phyloP scores from a whole-genome alignment of 2,329 filamentous ascomycete species.

The Cercospora sojina region DNA sequence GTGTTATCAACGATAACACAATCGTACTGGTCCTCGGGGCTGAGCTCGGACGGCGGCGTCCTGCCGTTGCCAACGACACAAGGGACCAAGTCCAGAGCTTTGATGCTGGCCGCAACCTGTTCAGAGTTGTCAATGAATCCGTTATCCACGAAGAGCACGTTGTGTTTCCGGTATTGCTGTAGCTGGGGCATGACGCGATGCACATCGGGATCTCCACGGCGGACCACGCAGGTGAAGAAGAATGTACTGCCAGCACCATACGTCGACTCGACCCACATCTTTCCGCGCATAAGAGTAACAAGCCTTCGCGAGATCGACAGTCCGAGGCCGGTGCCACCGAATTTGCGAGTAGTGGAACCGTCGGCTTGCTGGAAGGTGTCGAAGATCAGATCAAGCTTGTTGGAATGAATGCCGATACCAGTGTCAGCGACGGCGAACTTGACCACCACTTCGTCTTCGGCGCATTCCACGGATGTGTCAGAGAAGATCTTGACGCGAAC shows the following conservation, averaged over 20 bases:
- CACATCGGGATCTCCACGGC: conserved; percentile 76
- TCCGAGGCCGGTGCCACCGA: conserved; percentile 90
- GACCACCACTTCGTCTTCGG: conserved; percentile 79
- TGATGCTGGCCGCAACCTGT: conserved; percentile 76
- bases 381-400: conserved; percentile 96
- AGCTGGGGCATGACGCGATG: conserved; percentile 78
- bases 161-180: conserved; percentile 85
- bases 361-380: conserved; percentile 99
- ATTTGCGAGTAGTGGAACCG: conserved; percentile 92
- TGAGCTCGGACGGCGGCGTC: conserved; percentile 54
- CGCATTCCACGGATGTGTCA: conserved; percentile 64
- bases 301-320: conserved; percentile 93
- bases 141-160: conserved; percentile 93
- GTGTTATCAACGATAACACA: conserved; percentile 95
- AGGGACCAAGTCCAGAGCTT: conserved; percentile 74
- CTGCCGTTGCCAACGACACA: conserved; percentile 77
- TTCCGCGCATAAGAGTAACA: conserved; percentile 93
- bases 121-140: conserved; percentile 73
- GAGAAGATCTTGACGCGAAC: conserved; percentile 89
- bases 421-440: conserved; percentile 96
- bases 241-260: conserved; percentile 91
- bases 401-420: conserved; percentile 90
- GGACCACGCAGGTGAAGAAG: conserved; percentile 92
- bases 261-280: conserved; percentile 92
- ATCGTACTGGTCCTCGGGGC: conserved; percentile 70